phyloP scores from a whole-genome alignment of 352 stramenopile species.

The Phytophthora syringae region DNA sequence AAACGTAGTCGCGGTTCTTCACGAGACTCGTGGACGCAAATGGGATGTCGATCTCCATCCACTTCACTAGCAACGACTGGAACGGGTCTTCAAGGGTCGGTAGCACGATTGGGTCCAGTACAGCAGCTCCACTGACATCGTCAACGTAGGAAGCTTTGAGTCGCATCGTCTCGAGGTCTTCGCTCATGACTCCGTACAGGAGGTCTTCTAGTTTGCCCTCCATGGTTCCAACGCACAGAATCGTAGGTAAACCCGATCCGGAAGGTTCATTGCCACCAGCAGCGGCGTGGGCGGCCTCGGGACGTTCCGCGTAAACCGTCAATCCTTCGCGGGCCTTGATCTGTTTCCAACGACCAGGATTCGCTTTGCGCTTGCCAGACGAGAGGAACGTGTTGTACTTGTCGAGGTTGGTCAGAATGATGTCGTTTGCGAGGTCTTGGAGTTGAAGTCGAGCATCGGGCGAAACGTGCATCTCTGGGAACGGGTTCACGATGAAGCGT shows the following conservation, averaged over 20 bases:
- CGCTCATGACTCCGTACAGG: slow-evolving; percentile 34
- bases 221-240: too few relatives aligned
- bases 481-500: slow-evolving; percentile 40
- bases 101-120: too few relatives aligned
- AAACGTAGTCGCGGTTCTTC: slow-evolving; percentile 41
- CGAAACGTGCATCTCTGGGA: slow-evolving; percentile 33
- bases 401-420: slow-evolving; percentile 24
- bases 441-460: slow-evolving; percentile 19
- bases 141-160: too few relatives aligned
- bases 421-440: slow-evolving; percentile 26
- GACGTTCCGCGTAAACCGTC: slow-evolving; percentile 38
- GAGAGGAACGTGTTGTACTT: slow-evolving; percentile 32
- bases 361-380: slow-evolving; percentile 20
- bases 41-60: slow-evolving; percentile 32
- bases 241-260: slow-evolving; percentile 17
- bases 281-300: background rate
- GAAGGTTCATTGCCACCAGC: background rate
- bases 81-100: too few relatives aligned
- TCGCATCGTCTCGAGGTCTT: slow-evolving; percentile 25
- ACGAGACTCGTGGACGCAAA: slow-evolving; percentile 23
- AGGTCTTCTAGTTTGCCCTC: slow-evolving; percentile 34
- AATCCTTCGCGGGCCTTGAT: slow-evolving; percentile 41
- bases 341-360: slow-evolving; percentile 38
- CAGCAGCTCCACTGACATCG: too few relatives aligned
- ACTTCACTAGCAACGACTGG: slow-evolving; percentile 38